A percentile compares a stretch with the other conserved stretches of the same genome.
Conservation (phyloP, 208 protist species). For the Trypanosoma melophagium region DNA sequence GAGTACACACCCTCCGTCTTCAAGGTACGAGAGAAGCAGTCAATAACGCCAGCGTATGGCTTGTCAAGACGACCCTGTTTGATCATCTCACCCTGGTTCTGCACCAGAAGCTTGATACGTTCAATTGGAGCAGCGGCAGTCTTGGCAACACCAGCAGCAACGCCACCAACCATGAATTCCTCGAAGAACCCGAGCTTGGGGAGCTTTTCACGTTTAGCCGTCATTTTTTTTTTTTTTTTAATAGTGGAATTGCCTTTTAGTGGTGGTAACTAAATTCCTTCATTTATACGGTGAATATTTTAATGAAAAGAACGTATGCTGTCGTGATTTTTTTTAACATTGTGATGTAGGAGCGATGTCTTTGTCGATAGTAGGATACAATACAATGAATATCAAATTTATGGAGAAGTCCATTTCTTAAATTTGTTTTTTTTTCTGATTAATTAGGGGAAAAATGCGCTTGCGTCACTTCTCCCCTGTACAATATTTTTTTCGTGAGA, state of each 20-base stretch:
- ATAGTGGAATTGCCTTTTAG: not conserved
- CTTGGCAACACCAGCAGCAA: constrained; percentile 87
- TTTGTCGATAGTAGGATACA: no score
- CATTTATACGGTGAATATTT: no score
- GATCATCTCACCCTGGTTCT: constrained; percentile 90
- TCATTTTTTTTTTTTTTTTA: constrained; percentile 21
- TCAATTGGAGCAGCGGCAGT: constrained; percentile 95
- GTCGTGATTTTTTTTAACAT: no score
- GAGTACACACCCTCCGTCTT: constrained; percentile 92
- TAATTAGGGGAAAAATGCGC: no score
- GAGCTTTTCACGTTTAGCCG: constrained; percentile 29
- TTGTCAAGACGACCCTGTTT: constrained; percentile 73
- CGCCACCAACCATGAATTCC: constrained; percentile 83
- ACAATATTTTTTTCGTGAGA: no score
- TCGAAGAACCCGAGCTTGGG: constrained; percentile 66
- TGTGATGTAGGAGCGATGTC: no score
- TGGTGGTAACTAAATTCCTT: no score
- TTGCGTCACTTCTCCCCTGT: no score
- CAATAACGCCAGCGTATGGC: constrained; percentile 93
- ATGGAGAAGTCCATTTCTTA: no score
- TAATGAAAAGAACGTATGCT: no score
- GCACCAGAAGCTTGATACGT: constrained; percentile 95
- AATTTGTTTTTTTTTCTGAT: no score
- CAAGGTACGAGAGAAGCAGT: constrained; percentile 94
- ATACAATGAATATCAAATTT: no score